Percentiles rank a stretch among this genome's conserved stretches.
Evolutionary conservation across 805 yeast species (phyloP).

Genomic region (Maudiozyma turicensis): DNA sequence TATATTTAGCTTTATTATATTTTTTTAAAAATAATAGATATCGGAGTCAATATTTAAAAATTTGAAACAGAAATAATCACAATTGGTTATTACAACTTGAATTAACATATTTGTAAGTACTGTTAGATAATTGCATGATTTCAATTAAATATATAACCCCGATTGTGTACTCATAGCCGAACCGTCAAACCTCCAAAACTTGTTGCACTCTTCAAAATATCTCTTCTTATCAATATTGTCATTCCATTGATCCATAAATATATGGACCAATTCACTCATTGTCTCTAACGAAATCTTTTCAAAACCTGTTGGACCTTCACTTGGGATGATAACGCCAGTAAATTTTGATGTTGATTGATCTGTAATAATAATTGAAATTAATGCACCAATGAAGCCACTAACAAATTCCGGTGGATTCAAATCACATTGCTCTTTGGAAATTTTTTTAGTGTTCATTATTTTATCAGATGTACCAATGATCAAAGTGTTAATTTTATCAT

Average conservation of each 20-base stretch:
- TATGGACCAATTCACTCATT: slow-evolving; percentile 22
- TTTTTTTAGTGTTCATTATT: slow-evolving; percentile 15
- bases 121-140: not conserved
- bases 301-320: slow-evolving; percentile 55
- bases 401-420: slow-evolving; percentile 53
- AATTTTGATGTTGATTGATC: slow-evolving; percentile 7
- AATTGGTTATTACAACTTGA: not conserved
- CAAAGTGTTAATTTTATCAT: slow-evolving; percentile 29
- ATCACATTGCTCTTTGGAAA: slow-evolving; percentile 17
- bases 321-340: slow-evolving; percentile 28
- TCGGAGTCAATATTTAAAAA: slow-evolving; percentile 2
- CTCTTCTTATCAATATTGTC: slow-evolving; percentile 6
- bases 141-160: slow-evolving; percentile 20
- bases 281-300: slow-evolving; percentile 36
- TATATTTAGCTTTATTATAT: slow-evolving; percentile 19
- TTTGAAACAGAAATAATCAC: not conserved
- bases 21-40: not conserved
- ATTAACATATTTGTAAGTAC: not conserved
- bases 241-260: slow-evolving; percentile 9
- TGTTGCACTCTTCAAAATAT: slow-evolving; percentile 20
- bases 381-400: slow-evolving; percentile 47
- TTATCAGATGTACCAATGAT: slow-evolving; percentile 24
- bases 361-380: slow-evolving; percentile 22
- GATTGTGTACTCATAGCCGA: slow-evolving; percentile 26
- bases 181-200: slow-evolving; percentile 24